A percentile compares a stretch with the other conserved stretches of the same genome.
Evolutionary conservation across 2,329 filamentous ascomycete species (phyloP).

Genomic region (Alternaria longipes): DNA sequence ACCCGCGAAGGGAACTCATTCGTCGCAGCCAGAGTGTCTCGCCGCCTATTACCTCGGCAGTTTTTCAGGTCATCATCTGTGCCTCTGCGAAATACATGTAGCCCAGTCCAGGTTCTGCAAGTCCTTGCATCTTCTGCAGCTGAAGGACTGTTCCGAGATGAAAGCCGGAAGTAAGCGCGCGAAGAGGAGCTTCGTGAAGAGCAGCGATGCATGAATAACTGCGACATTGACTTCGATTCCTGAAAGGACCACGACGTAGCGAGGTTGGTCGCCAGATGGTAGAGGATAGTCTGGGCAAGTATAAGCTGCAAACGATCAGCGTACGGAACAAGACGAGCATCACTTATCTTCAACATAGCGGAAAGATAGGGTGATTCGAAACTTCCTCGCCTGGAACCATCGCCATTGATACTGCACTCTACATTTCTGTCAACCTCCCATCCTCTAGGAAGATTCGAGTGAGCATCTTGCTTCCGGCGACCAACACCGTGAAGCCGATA

Average conservation of each 20-base stretch:
- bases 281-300: conserved; percentile 42
- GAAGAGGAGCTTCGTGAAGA: conserved; percentile 56
- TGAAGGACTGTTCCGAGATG: conserved; percentile 27
- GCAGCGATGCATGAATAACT: conserved; percentile 56
- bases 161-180: conserved; percentile 47
- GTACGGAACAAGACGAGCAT: background rate
- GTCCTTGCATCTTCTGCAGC: conserved; percentile 24
- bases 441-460: background rate
- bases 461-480: conserved; percentile 31
- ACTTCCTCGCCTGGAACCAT: background rate
- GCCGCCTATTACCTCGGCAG: conserved; percentile 4
- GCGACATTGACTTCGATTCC: conserved; percentile 55
- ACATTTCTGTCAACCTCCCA: background rate
- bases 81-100: conserved; percentile 13
- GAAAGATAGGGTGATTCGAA: conserved; percentile 8
- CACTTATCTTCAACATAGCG: conserved; percentile 19
- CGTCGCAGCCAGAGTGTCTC: conserved; percentile 11
- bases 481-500: conserved; percentile 36
- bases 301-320: conserved; percentile 35
- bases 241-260: conserved; percentile 54
- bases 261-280: conserved; percentile 44
- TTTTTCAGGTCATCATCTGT: conserved; percentile 20
- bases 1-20: background rate
- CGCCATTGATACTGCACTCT: conserved; percentile 23
- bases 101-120: conserved; percentile 25